Conservation (phyloP, 768 basidiomycete genomes). For the Termitomyces sp. region DNA sequence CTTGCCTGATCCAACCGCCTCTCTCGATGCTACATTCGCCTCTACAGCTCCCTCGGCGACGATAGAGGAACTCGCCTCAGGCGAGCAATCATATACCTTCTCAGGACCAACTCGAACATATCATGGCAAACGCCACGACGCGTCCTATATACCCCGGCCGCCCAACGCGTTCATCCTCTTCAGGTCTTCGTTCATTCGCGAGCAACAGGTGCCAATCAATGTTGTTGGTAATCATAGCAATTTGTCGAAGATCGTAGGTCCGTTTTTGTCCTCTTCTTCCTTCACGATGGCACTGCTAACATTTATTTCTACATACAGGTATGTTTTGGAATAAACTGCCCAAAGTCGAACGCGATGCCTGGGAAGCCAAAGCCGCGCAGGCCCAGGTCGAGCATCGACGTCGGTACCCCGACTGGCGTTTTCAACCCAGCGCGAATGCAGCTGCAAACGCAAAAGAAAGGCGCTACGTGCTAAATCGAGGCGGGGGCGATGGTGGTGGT, state of each 20-base stretch:
- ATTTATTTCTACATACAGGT: slow-evolving; percentile 31
- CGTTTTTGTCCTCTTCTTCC: slow-evolving; percentile 5
- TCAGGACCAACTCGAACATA: slow-evolving; percentile 22
- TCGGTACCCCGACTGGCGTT: slow-evolving; percentile 79
- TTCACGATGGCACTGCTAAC: neutral
- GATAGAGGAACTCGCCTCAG: neutral
- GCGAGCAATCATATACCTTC: neutral
- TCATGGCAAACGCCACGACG: slow-evolving; percentile 60
- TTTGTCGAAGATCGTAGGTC: slow-evolving; percentile 78
- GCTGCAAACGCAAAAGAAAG: slow-evolving; percentile 20
- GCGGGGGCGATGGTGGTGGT: neutral
- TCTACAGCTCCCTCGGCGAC: neutral
- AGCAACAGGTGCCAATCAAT: slow-evolving; percentile 65
- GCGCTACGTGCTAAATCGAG: slow-evolving; percentile 11
- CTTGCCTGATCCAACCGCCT: neutral
- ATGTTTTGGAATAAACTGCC: slow-evolving; percentile 72
- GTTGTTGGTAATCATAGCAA: slow-evolving; percentile 78
- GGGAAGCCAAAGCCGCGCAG: slow-evolving; percentile 67
- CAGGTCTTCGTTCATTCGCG: slow-evolving; percentile 72
- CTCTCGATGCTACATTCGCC: neutral
- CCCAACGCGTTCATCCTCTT: slow-evolving; percentile 87
- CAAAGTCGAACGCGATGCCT: slow-evolving; percentile 58
- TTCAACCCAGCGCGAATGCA: slow-evolving; percentile 55
- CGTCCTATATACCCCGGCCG: slow-evolving; percentile 75
- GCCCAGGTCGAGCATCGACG: slow-evolving; percentile 71